Conservation (phyloP, 257 asterid species). For the Agastache rugosa region DNA sequence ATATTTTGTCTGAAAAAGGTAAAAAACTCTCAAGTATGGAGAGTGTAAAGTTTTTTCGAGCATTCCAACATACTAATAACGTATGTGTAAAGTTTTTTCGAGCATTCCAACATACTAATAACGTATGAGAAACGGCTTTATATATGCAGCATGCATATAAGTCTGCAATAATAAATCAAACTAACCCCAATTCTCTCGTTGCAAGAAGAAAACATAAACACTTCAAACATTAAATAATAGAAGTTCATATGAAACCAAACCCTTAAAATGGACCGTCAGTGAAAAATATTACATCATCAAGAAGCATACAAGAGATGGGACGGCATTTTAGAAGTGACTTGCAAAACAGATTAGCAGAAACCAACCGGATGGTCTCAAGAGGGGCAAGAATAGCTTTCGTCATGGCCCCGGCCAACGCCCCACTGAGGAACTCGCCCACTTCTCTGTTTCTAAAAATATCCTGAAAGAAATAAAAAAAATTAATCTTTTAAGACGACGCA, state of each 20-base stretch:
- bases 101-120: too few species aligned
- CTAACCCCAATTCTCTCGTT: neutral
- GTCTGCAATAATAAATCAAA: too few species aligned
- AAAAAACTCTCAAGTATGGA: neutral
- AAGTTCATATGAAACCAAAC: neutral
- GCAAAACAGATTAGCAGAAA: constrained; percentile 19
- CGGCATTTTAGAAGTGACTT: neutral
- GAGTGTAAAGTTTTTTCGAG: neutral
- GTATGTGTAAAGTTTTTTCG: neutral
- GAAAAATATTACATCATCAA: neutral
- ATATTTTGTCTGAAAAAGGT: neutral
- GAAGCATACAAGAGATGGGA: neutral
- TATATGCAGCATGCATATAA: too few species aligned
- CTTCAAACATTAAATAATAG: neutral
- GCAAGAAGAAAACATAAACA: neutral
- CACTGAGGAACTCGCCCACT: constrained; percentile 89
- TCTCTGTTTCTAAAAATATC: constrained; percentile 67
- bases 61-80: neutral
- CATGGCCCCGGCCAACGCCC: constrained; percentile 98
- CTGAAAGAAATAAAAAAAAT: constrained; percentile 47
- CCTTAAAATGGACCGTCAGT: neutral
- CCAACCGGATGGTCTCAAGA: constrained; percentile 93
- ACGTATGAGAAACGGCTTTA: too few species aligned
- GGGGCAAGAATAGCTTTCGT: constrained; percentile 98
- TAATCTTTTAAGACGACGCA: constrained; percentile 10